Base-by-base conservation (phyloP, 768 basidiomycete genomes). In the Tephrocybe sp. region DNA sequence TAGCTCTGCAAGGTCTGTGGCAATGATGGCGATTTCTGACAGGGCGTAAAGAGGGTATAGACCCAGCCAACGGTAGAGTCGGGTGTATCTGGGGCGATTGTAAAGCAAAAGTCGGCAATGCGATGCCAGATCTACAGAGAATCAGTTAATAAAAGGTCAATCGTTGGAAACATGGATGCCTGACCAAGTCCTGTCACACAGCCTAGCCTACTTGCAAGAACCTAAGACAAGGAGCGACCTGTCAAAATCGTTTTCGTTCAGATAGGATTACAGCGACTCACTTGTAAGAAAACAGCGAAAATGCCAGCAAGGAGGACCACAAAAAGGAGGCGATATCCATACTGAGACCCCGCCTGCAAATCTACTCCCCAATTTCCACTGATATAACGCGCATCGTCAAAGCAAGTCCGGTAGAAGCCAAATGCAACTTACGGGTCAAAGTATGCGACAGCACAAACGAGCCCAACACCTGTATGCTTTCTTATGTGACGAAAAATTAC, bases 331-430 rank as follows among this genome's bases (percentile, higher is more conserved):
- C 79, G 80, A 68, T 96, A 97, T 1, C 95, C 93, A 63, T 79
- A 95, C 48, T 84, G 65, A 16, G 88, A 87, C 9, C 92, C 92
- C 1, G 92, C 92, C 66, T 90, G 86, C 7, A 95, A 71, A 69
- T 94, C 92, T 13, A 93, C 92, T 15, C 87, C 83, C 92, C 92
- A 93, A 61, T 94, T 95, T 24, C 92, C 89, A 16, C 86, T 87
- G 41, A 13, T 41, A 40, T 3, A n/a, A 32, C 21, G 12, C 6
- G 9, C 6, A 41, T 40, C 47, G 18, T 43, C 7, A 26, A n/a
- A 27, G 15, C 9, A 12, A 16, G n/a, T 19, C 12, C n/a, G 15
- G 30, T 22, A 19, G 44, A 24, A n/a, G 6, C n/a, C 4, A 15
- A 25, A 1, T 0, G 37, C 15, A 37, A 74, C 86, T 62, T 58